Conservation (phyloP, 31 red algal species). For the Asparagopsis taxiformis region DNA sequence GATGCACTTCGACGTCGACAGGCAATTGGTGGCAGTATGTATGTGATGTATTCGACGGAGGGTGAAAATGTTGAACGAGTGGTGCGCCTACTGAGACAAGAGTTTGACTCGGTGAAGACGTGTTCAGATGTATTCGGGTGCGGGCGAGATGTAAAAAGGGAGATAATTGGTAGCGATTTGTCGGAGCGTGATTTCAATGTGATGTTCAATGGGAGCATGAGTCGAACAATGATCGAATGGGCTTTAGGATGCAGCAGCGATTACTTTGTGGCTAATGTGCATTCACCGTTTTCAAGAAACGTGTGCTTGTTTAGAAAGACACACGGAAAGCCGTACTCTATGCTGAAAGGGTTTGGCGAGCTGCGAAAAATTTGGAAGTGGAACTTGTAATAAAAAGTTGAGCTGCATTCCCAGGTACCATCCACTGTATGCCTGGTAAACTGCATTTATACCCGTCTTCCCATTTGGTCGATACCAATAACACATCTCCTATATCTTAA, state of each 20-base stretch:
- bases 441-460: too few species aligned
- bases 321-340: slow-evolving; percentile 40
- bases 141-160: slow-evolving; percentile 3
- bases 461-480: too few species aligned
- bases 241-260: slow-evolving; percentile 24
- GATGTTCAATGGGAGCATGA: slow-evolving; percentile 18
- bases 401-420: too few species aligned
- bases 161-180: neutral
- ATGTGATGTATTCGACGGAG: slow-evolving; percentile 14
- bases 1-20: slow-evolving; percentile 45
- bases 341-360: slow-evolving; percentile 51
- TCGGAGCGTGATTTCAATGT: slow-evolving; percentile 16
- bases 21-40: slow-evolving; percentile 25
- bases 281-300: slow-evolving; percentile 61
- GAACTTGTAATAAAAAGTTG: too few species aligned
- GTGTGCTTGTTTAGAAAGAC: slow-evolving; percentile 49
- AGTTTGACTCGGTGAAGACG: slow-evolving; percentile 34
- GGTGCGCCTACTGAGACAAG: slow-evolving; percentile 28
- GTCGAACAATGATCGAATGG: slow-evolving; percentile 23
- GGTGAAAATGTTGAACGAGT: slow-evolving; percentile 34
- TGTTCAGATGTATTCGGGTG: slow-evolving; percentile 32
- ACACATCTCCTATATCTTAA: too few species aligned
- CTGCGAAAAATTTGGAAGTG: slow-evolving; percentile 42
- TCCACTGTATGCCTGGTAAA: too few species aligned
- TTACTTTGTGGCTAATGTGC: slow-evolving; percentile 50